Evolutionary conservation across 2,329 filamentous ascomycete genomes (phyloP).

Genomic region (Cladosporium sp.): DNA sequence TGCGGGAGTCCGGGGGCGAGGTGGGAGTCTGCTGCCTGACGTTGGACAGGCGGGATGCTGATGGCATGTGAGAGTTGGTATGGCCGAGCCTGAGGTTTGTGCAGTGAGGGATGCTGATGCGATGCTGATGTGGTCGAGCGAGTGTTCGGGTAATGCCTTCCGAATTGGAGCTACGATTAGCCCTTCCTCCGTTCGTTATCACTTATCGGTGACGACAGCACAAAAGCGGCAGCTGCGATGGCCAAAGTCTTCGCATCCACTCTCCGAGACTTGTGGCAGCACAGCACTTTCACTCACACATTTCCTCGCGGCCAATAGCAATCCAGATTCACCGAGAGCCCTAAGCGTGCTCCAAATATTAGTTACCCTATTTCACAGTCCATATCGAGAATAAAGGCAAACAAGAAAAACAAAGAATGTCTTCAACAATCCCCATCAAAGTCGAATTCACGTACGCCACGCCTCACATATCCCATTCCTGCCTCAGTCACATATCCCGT

Average conservation of each 20-base stretch:
- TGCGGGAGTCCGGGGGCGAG: constrained; percentile 26
- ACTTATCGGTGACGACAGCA: constrained; percentile 5
- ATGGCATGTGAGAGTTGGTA: constrained; percentile 8
- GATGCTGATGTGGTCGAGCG: not conserved
- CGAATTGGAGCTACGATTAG: not conserved
- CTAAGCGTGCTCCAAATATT: not conserved
- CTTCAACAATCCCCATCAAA: constrained; percentile 54
- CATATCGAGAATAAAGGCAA: not conserved
- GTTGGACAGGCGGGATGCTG: constrained; percentile 7
- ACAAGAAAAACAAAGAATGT: constrained; percentile 20
- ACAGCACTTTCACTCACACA: not conserved
- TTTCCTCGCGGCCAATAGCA: not conserved
- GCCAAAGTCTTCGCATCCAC: not conserved
- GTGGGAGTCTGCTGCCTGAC: constrained; percentile 16
- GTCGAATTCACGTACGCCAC: constrained; percentile 71
- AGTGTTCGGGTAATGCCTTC: not conserved
- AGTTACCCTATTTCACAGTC: too few species aligned
- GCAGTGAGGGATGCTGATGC: not conserved
- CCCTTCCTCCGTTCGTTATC: constrained; percentile 3
- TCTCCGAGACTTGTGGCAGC: not conserved
- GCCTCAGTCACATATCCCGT: constrained; percentile 20
- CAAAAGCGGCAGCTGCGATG: not conserved
- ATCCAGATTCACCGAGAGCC: not conserved
- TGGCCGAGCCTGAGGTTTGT: not conserved
- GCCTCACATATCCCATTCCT: constrained; percentile 11